Evolutionary conservation across 768 basidiomycete genomes (phyloP).

Genomic region (Tubosaeta sp.): DNA sequence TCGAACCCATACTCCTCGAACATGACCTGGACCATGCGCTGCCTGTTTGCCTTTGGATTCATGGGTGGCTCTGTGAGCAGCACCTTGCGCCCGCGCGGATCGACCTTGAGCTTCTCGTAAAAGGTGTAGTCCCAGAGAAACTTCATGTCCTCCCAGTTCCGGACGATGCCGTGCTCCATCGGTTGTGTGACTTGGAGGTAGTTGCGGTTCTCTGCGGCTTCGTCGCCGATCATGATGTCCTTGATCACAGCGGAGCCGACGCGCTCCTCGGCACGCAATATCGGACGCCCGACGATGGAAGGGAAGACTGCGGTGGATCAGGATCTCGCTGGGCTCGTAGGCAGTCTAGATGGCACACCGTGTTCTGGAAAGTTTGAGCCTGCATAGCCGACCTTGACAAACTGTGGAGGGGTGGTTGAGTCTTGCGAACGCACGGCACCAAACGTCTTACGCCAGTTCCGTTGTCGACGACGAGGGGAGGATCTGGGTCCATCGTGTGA

Average conservation of each 20-base stretch:
- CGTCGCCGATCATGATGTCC: slow-evolving; percentile 98
- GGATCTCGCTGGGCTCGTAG: not conserved
- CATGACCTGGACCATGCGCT: slow-evolving; percentile 97
- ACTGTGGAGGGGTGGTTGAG: slow-evolving; percentile 41
- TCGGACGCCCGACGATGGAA: slow-evolving; percentile 94
- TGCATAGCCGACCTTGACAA: slow-evolving; percentile 88
- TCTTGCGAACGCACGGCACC: slow-evolving; percentile 1
- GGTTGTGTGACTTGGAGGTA: slow-evolving; percentile 97
- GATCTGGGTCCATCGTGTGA: slow-evolving; percentile 27
- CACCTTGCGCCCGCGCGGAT: slow-evolving; percentile 83
- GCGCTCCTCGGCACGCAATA: slow-evolving; percentile 95
- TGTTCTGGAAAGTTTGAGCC: slow-evolving; percentile 94
- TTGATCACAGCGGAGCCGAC: slow-evolving; percentile 83
- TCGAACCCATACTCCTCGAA: slow-evolving; percentile 98
- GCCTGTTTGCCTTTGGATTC: slow-evolving; percentile 93
- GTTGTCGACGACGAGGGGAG: slow-evolving; percentile 79
- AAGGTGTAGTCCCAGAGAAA: slow-evolving; percentile 99
- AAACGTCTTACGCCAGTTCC: slow-evolving; percentile 79
- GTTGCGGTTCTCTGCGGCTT: slow-evolving; percentile 89
- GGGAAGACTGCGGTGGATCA: slow-evolving; percentile 68
- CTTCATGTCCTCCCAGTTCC: slow-evolving; percentile 99
- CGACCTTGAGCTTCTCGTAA: slow-evolving; percentile 87
- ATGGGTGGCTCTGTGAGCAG: slow-evolving; percentile 97
- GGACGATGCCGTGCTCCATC: slow-evolving; percentile 98
- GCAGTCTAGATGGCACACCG: slow-evolving; percentile 44